phyloP scores from a whole-genome alignment of 345 rosid species.

The Eucalyptus caleyi region DNA sequence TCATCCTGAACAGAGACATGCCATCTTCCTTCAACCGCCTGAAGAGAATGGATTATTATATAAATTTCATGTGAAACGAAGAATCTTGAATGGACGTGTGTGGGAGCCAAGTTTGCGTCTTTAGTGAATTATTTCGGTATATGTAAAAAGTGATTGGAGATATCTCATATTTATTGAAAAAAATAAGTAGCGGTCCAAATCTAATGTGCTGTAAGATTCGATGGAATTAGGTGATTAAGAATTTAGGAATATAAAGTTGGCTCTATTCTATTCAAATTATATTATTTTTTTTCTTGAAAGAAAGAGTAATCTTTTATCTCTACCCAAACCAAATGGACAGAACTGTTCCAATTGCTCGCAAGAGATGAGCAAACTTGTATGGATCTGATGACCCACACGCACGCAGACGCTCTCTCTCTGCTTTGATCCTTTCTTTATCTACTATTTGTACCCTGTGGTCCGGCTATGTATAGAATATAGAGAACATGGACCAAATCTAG shows the following conservation, averaged over 20 bases:
- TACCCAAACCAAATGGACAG: not conserved
- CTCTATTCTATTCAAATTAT: not conserved
- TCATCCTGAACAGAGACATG: not conserved
- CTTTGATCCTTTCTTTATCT: not conserved
- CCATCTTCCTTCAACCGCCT: not conserved
- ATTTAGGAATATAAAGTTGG: not conserved
- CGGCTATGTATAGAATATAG: not conserved
- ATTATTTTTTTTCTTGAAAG: not conserved
- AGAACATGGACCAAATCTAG: not conserved
- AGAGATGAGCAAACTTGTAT: not conserved
- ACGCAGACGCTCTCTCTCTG: not conserved
- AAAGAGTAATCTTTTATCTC: not conserved
- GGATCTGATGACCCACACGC: not conserved
- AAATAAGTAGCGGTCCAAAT: not conserved
- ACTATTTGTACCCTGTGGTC: not conserved
- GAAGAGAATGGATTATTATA: not conserved
- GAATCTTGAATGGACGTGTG: not conserved
- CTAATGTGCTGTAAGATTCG: not conserved
- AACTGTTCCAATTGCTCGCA: not conserved
- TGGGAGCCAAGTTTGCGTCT: not conserved
- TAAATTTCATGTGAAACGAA: not conserved
- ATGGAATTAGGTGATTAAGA: not conserved
- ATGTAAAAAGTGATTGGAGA: not conserved
- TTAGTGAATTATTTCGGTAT: not conserved
- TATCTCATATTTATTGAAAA: not conserved